Base-by-base conservation (phyloP, 441 rosid genomes). In the Erodium chrysanthum region DNA sequence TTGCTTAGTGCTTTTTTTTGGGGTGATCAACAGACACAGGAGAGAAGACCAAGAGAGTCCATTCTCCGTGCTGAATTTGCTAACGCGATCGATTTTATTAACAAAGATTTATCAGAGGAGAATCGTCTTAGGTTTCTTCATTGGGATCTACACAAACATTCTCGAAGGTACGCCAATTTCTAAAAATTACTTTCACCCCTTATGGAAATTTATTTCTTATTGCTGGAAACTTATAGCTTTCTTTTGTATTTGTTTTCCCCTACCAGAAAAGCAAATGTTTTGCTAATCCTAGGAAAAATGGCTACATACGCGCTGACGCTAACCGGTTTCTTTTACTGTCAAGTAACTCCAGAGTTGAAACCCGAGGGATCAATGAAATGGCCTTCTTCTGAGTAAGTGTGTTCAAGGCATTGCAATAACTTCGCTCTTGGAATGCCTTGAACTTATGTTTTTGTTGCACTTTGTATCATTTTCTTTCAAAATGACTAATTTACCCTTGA, bases 41-140 rank as follows among this genome's bases (percentile, higher is more conserved):
- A 95, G 83, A 92, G 81, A 82, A 95, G 67, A 84, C 99, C 99
- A 56, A 87, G 99, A 64, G 99, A 95, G 74, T 87, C 91, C 7
- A 96, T 92, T 80, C 88, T 96, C 35, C 84, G 97, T 67, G 74
- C 87, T 64, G 99, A 92, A 83, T 92, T 96, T 83, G 97, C 96
- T 56, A 88, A 81, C 82, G 98, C 99, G 50, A 88, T 96, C 73
- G 89, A 85, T 72, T 84, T 74, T 72, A 89, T 96, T 67, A 96
- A 96, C 76, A 92, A 86, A 80, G 89, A 80, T 84, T 78, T 90
- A 68, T 73, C 96, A 8, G 97, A 85, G 79, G 96, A 96, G 77
- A 83, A 82, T 66, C 88, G 78, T 64, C 73, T 96, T 59, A 86
- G 88, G 75, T 96, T 90, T 75, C 81, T 86, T 77, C 89, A 86